A percentile compares a stretch with the other conserved stretches of the same genome.
These are phyloP conservation scores for Xerocomus nothofagi DNA, from an alignment of 1,284 basidiomycete genomes.

Conservation along the genomic window DNA sequence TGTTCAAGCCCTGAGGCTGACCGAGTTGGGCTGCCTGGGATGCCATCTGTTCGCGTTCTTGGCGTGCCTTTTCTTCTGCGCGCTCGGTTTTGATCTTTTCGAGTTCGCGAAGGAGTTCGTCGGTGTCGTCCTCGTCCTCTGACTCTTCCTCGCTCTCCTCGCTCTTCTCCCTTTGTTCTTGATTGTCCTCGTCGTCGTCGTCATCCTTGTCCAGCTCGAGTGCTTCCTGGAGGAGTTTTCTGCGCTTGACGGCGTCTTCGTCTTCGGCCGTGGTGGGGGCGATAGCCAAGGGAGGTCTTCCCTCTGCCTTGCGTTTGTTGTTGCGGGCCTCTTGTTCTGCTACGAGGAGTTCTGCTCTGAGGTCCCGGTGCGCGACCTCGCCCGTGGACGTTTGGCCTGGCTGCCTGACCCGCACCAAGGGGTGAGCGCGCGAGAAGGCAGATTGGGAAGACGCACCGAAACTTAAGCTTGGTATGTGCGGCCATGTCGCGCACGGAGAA, in stretches of 20 bases:
- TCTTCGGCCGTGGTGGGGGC: constrained; percentile 42
- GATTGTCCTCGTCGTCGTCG: constrained; percentile 56
- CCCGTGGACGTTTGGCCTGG: constrained; percentile 76
- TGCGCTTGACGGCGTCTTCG: constrained; percentile 70
- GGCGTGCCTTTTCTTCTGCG: constrained; percentile 85
- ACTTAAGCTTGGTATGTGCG: constrained; percentile 93
- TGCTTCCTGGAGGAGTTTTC: constrained; percentile 81
- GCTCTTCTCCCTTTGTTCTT: constrained; percentile 39
- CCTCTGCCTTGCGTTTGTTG: constrained; percentile 88
- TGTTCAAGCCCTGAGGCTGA: constrained; percentile 57
- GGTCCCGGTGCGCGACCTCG: constrained; percentile 78
- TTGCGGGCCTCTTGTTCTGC: constrained; percentile 84
- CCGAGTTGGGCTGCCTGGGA: constrained; percentile 78
- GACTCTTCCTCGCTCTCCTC: constrained; percentile 48
- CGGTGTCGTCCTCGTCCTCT: constrained; percentile 82
- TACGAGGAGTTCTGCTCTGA: constrained; percentile 76
- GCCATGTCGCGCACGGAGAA: constrained; percentile 90
- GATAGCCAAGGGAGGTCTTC: constrained; percentile 50
- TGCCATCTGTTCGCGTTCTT: constrained; percentile 74
- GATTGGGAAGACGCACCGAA: constrained; percentile 58
- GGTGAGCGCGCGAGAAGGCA: background rate
- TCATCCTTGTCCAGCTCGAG: constrained; percentile 84
- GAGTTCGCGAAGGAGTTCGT: constrained; percentile 87
- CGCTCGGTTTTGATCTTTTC: constrained; percentile 95
- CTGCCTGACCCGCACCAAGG: constrained; percentile 46